These are phyloP conservation scores for Arabis hirsuta DNA, from an alignment of 345 rosid species.

Conservation along the genomic window DNA sequence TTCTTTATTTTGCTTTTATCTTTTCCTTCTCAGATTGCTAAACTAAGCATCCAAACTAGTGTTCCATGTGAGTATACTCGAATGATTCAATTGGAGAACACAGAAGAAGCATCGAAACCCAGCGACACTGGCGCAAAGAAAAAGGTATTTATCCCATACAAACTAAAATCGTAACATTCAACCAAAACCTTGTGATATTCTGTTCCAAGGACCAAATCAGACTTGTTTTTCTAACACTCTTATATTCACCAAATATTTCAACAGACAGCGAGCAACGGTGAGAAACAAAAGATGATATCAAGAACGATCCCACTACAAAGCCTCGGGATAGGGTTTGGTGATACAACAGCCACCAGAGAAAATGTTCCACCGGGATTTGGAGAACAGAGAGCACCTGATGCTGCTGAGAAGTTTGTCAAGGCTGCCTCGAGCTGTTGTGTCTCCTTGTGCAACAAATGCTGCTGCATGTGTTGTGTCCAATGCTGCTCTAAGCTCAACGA, in stretches of 20 bases:
- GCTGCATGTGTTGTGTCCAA: slow-evolving; percentile 85
- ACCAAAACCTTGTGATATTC: slow-evolving; percentile 4
- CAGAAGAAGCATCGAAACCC: slow-evolving; percentile 48
- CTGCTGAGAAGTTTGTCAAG: slow-evolving; percentile 70
- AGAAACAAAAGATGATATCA: slow-evolving; percentile 46
- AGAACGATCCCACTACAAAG: slow-evolving; percentile 46
- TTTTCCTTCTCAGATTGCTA: slow-evolving; percentile 55
- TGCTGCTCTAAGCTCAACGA: slow-evolving; percentile 72
- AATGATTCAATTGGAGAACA: slow-evolving; percentile 61
- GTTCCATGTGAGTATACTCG: slow-evolving; percentile 73
- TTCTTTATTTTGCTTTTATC: slow-evolving; percentile 16
- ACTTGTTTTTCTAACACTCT: slow-evolving; percentile 4
- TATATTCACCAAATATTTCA: slow-evolving; percentile 14
- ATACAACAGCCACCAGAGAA: slow-evolving; percentile 64
- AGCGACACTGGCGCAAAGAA: slow-evolving; percentile 42
- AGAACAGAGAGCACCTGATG: slow-evolving; percentile 67
- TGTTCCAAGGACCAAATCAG: slow-evolving; percentile 7
- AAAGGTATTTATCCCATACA: slow-evolving; percentile 47
- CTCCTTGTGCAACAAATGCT: slow-evolving; percentile 57
- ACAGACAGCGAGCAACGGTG: slow-evolving; percentile 51
- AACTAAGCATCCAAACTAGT: slow-evolving; percentile 65
- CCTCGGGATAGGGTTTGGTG: slow-evolving; percentile 73
- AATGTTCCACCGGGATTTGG: slow-evolving; percentile 65
- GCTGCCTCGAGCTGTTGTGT: slow-evolving; percentile 84
- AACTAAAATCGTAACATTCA: neutral